These are phyloP conservation scores for Cyberlindnera bimundalis DNA, from an alignment of 805 yeast genomes.

Conservation along the genomic window DNA sequence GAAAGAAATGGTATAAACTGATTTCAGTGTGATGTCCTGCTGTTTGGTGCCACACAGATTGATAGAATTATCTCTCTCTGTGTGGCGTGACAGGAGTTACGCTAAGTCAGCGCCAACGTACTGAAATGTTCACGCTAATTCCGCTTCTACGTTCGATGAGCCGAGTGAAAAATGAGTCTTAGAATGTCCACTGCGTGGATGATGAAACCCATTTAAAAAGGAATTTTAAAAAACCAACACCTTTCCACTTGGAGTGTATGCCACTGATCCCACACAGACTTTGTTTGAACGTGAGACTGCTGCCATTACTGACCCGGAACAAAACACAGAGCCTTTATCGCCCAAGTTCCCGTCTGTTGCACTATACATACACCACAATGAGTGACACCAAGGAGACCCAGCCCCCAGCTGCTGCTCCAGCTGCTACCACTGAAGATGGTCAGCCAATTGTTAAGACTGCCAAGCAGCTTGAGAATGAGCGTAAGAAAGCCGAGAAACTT, in stretches of 20 bases:
- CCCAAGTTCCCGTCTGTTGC: slow-evolving; percentile 8
- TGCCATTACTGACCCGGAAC: slow-evolving; percentile 8
- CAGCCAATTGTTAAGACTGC: slow-evolving; percentile 58
- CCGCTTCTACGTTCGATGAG: neutral
- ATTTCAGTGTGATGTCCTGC: too few relatives aligned
- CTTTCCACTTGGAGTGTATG: slow-evolving; percentile 8
- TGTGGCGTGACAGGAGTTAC: too few relatives aligned
- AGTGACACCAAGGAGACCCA: slow-evolving; percentile 16
- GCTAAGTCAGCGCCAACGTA: too few relatives aligned
- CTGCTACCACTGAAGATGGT: slow-evolving; percentile 23
- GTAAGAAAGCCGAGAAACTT: slow-evolving; percentile 82
- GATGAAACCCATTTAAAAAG: neutral
- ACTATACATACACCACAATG: slow-evolving; percentile 5
- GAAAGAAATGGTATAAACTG: too few relatives aligned
- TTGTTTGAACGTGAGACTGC: slow-evolving; percentile 8
- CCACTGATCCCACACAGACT: slow-evolving; percentile 9
- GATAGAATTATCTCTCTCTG: neutral
- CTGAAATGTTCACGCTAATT: slow-evolving; percentile 7
- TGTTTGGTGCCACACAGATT: too few relatives aligned
- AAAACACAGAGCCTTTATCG: neutral
- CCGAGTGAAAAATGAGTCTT: slow-evolving; percentile 10
- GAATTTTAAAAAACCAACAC: too few relatives aligned
- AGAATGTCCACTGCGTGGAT: neutral
- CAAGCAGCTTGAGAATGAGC: slow-evolving; percentile 81
- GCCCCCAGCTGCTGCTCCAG: slow-evolving; percentile 13